Base-by-base conservation (phyloP, 257 asterid genomes). In the Fraxinus quadrangulata region DNA sequence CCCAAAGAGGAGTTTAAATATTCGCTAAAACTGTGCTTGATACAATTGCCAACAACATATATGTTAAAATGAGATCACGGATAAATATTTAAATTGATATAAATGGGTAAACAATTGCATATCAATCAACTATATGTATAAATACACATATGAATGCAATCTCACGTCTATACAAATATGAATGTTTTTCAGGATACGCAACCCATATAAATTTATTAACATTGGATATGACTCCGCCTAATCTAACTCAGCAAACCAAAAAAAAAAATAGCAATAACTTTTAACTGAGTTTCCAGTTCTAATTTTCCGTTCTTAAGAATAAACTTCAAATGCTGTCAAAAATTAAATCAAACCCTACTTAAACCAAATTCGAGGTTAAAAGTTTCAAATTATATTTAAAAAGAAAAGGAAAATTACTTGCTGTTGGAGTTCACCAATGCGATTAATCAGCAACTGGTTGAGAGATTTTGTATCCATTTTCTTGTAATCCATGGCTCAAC, bases 341-440 rank as follows among this genome's bases (percentile, higher is more conserved):
- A 72, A 16, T 73, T 11, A 76, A 42, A 76, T 59, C 77, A 67
- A 72, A 7, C 51, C 78, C 23, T 34, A 21, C 73, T 70, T 70
- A 47, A n/a, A 31, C 65, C 26, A 37, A 80, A 56, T 6, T 49
- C 59, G 70, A 23, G 28, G 65, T 72, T 49, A 66, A 24, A 74
- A 71, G 17, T 1, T 33, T 0, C 7, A 3, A 49, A 72, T 30
- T 33, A 59, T 75, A 74, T 9, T 40, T 10, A 68, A 51, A 21
- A 26, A 26, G n/a, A 56, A 33, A 30, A 75, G 5, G 37, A 19
- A 67, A 71, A 33, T 71, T 86, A 86, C 90, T 74, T 80, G 56
- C n/a, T 51, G 81, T 45, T 83, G 80, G 74, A 86, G 78, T 78
- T 84, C 84, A 23, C 36, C 66, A 69, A 86, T 80, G 67, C 71